Conservation (phyloP, 495 filamentous ascomycete genomes). For the Aspergillus haitiensis region DNA sequence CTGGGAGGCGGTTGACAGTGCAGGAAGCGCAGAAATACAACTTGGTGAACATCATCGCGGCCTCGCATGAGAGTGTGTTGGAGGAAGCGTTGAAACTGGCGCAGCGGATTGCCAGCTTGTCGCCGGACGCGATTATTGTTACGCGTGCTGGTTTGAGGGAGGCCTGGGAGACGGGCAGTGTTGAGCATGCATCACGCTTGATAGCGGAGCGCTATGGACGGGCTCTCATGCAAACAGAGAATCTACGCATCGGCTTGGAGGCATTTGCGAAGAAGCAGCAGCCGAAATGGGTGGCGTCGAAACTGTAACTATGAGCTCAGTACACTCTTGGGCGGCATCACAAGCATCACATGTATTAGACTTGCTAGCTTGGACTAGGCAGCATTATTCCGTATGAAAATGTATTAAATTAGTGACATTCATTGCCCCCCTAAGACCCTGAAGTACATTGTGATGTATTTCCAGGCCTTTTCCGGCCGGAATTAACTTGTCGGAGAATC, state of each 20-base stretch:
- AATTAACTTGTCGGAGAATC: too few species aligned
- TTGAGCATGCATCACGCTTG: slow-evolving; percentile 57
- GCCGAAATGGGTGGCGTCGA: slow-evolving; percentile 56
- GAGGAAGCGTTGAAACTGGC: slow-evolving; percentile 30
- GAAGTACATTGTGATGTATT: too few species aligned
- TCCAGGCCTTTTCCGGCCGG: too few species aligned
- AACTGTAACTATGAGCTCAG: slow-evolving; percentile 5
- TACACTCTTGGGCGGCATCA: too few species aligned
- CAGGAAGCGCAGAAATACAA: slow-evolving; percentile 60
- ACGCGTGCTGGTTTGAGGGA: slow-evolving; percentile 61
- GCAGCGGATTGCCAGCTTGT: slow-evolving; percentile 39
- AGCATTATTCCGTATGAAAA: too few species aligned
- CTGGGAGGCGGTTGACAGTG: slow-evolving; percentile 55
- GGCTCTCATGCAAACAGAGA: slow-evolving; percentile 61
- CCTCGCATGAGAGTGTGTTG: slow-evolving; percentile 45
- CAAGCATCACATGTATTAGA: too few species aligned
- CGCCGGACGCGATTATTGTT: slow-evolving; percentile 68
- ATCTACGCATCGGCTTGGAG: slow-evolving; percentile 69
- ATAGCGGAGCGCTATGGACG: slow-evolving; percentile 54
- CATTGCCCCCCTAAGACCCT: too few species aligned
- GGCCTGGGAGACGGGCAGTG: slow-evolving; percentile 61
- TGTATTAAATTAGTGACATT: too few species aligned
- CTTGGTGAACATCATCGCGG: slow-evolving; percentile 60
- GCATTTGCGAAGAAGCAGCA: slow-evolving; percentile 74
- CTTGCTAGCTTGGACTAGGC: too few species aligned